Percentiles rank a stretch among this genome's conserved stretches.
phyloP scores from a whole-genome alignment of 805 yeast species.

The Kodamaea kakaduensis region DNA sequence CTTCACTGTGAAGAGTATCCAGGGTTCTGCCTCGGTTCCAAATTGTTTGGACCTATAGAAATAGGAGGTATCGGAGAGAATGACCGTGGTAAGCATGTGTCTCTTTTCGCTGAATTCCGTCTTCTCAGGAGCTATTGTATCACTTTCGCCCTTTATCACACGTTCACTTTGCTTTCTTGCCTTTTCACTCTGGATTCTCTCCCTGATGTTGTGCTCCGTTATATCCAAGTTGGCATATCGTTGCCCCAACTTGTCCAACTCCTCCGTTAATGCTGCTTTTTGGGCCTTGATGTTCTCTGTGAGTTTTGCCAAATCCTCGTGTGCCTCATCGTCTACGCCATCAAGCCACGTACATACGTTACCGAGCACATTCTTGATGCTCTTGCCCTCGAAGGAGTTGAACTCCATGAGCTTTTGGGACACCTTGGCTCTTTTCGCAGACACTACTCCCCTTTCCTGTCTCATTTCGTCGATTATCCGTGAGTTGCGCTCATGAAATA shows the following conservation, averaged over 20 bases:
- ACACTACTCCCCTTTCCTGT: constrained; percentile 13
- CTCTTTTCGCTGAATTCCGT: constrained; percentile 3
- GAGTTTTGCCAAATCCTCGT: constrained; percentile 17
- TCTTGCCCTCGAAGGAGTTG: constrained; percentile 40
- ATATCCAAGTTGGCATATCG: constrained; percentile 18
- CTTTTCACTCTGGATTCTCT: background rate
- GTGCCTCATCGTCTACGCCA: constrained; percentile 11
- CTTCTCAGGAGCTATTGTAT: background rate
- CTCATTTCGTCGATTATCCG: constrained; percentile 20
- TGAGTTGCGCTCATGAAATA: constrained; percentile 25
- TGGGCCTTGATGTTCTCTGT: constrained; percentile 17
- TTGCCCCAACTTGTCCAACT: constrained; percentile 18
- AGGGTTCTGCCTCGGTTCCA: constrained; percentile 14
- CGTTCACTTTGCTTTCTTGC: constrained; percentile 7
- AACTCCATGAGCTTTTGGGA: constrained; percentile 27
- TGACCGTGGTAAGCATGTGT: constrained; percentile 24
- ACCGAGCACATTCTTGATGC: constrained; percentile 24
- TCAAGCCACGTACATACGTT: constrained; percentile 20
- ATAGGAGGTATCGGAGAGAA: constrained; percentile 29
- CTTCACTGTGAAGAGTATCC: constrained; percentile 20
- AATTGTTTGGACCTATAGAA: constrained; percentile 19
- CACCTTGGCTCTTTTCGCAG: constrained; percentile 16
- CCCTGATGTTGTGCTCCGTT: constrained; percentile 4
- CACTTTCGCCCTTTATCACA: background rate
- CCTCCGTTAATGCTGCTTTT: constrained; percentile 15